Base-by-base conservation (phyloP, 2,329 filamentous ascomycete species). In the Aspergillus amoenus region DNA sequence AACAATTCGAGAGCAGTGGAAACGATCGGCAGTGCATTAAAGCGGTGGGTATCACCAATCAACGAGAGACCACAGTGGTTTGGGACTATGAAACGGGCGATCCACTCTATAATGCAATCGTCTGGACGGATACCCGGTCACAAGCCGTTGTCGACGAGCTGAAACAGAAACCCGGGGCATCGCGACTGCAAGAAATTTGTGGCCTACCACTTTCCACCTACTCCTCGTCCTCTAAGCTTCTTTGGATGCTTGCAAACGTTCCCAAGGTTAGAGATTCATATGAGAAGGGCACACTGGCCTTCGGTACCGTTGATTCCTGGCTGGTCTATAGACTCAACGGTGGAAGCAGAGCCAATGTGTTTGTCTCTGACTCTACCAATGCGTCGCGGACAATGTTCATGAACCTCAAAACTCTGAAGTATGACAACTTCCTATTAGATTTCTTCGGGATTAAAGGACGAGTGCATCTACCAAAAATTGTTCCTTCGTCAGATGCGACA, bases 321-420 rank as follows among this genome's bases (percentile, higher is more conserved):
- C 80, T 96, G 52, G 84, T 95, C 47, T 96, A 91, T 78, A 85
- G 86, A 66, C 83, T 96, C 60, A 79, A 94, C 66, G 91, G 89
- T 49, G 87, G 89, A 52, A 81, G 78, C 37, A 77, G 82, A 46
- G 84, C 81, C 45, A 84, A 88, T 58, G 75, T 94, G 41, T 89
- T 90, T 72, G 90, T 96, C 58, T 93, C 92, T 0, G 92, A 96
- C 73, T 85, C 87, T 45, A 91, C 90, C 58, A 96, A 96, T 73
- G 91, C 92, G 11, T 93, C 89, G 54, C 83, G 92, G 66, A 96
- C 91, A 54, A 95, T 96, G 91, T 94, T 96, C 74, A 91, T 95
- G 86, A 91, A 95, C 74, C 79, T 96, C 50, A 81, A 86, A 66
- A 92, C 86, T 2, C 80, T 91, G 55, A 74, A 90, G 64, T 96